These are phyloP conservation scores for Phytophthora pinifolia DNA, from an alignment of 352 stramenopile species.

Conservation along the genomic window DNA sequence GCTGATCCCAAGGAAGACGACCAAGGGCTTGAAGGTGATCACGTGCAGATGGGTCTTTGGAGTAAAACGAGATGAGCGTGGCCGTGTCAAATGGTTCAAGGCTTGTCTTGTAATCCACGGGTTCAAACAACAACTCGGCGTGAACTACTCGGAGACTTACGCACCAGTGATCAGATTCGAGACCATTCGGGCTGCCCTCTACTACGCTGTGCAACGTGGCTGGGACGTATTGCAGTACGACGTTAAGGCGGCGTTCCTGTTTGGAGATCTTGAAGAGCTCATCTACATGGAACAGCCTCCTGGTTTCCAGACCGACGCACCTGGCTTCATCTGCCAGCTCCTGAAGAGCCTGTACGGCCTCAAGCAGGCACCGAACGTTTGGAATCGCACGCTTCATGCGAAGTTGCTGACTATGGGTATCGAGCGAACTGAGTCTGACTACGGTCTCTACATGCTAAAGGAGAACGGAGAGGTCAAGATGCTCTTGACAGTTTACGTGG, in stretches of 20 bases:
- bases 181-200: constrained; percentile 9
- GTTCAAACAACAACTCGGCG: constrained; percentile 17
- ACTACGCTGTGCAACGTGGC: constrained; percentile 1
- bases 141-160: constrained; percentile 23
- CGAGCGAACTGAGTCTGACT: constrained; percentile 5
- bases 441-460: constrained; percentile 10
- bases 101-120: constrained; percentile 19
- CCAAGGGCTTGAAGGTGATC: constrained; percentile 7
- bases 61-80: constrained; percentile 18
- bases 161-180: constrained; percentile 23
- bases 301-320: constrained; percentile 5
- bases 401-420: constrained; percentile 1
- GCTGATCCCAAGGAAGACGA: constrained; percentile 1
- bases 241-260: constrained; percentile 9
- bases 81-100: constrained; percentile 14
- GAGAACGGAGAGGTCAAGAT: constrained; percentile 1
- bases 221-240: constrained; percentile 8
- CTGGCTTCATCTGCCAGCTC: constrained; percentile 2
- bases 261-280: constrained; percentile 1
- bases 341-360: constrained; percentile 17
- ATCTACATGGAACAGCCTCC: constrained; percentile 24
- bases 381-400: constrained; percentile 14
- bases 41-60: constrained; percentile 14
- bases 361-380: constrained; percentile 18
- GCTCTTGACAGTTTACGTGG: constrained; percentile 16